Evolutionary conservation across 306 rosid genomes (phyloP).

Genomic region (Quercus engelmannii): DNA sequence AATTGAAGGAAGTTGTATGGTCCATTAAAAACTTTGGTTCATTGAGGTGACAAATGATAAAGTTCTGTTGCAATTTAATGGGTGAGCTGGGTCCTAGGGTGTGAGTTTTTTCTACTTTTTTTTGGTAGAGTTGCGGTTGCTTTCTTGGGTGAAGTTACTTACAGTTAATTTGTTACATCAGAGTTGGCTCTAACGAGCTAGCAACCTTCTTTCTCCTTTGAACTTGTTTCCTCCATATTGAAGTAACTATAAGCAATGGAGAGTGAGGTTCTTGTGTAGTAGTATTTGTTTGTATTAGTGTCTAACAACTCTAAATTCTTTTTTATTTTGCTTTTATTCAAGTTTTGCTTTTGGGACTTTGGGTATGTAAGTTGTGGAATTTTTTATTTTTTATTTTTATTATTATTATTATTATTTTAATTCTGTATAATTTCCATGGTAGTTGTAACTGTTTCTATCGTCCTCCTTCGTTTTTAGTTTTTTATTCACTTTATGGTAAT

Average conservation of each 20-base stretch:
- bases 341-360: not conserved
- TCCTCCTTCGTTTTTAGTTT: not conserved
- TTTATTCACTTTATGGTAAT: not conserved
- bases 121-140: not conserved
- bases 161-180: not conserved
- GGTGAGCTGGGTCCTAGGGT: not conserved
- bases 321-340: not conserved
- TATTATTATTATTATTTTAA: no score
- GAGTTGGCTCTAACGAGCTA: not conserved
- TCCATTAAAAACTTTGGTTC: no score
- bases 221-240: not conserved
- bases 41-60: not conserved
- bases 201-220: not conserved
- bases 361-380: no score
- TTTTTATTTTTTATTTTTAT: no score
- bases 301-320: not conserved
- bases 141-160: not conserved
- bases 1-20: not conserved
- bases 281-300: no score
- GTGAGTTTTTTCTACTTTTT: no score
- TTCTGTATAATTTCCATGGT: no score
- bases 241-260: not conserved
- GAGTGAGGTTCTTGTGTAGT: not conserved
- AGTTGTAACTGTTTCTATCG: not conserved
- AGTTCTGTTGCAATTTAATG: not conserved